These are phyloP conservation scores for Pyrenochaeta sp. DNA, from an alignment of 2,329 filamentous ascomycete species.

Conservation along the genomic window DNA sequence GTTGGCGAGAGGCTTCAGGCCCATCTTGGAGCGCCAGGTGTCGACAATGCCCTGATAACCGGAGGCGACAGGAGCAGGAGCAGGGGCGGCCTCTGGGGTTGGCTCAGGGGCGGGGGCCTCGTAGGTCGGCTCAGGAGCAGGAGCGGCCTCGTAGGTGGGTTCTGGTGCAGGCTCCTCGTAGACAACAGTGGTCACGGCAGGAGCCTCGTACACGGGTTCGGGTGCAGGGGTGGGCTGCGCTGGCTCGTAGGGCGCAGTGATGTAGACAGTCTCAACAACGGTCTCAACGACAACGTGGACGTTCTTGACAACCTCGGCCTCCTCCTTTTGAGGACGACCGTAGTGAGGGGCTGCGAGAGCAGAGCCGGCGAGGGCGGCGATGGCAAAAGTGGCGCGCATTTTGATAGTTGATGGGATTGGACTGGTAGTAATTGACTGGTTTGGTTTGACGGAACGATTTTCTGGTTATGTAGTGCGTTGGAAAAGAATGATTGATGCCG, in stretches of 20 bases:
- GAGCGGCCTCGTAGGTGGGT: no score
- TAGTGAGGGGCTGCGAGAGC: constrained; percentile 34
- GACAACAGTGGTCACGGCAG: constrained; percentile 14
- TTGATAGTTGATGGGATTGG: constrained; percentile 20
- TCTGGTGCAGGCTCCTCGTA: constrained; percentile 9
- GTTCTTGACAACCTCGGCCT: constrained; percentile 30
- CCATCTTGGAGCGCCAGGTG: constrained; percentile 40
- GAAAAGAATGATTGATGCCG: constrained; percentile 36
- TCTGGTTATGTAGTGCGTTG: constrained; percentile 14
- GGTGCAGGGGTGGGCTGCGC: constrained; percentile 9
- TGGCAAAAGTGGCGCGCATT: constrained; percentile 38
- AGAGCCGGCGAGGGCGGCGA: constrained; percentile 44
- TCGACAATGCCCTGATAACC: constrained; percentile 40
- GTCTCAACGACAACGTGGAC: constrained; percentile 38
- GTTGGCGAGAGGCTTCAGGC: constrained; percentile 24
- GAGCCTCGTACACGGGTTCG: constrained; percentile 6
- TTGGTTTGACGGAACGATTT: not conserved
- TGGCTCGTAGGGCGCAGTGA: constrained; percentile 24
- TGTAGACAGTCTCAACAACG: constrained; percentile 36
- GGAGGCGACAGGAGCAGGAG: constrained; percentile 13
- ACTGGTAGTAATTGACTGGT: constrained; percentile 23
- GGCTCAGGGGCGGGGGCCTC: constrained; percentile 14
- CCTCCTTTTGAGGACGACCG: constrained; percentile 22
- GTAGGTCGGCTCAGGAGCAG: constrained; percentile 6
- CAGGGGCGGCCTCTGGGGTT: constrained; percentile 7